phyloP scores from a whole-genome alignment of 768 basidiomycete species.

The Pleurotus tuoliensis region DNA sequence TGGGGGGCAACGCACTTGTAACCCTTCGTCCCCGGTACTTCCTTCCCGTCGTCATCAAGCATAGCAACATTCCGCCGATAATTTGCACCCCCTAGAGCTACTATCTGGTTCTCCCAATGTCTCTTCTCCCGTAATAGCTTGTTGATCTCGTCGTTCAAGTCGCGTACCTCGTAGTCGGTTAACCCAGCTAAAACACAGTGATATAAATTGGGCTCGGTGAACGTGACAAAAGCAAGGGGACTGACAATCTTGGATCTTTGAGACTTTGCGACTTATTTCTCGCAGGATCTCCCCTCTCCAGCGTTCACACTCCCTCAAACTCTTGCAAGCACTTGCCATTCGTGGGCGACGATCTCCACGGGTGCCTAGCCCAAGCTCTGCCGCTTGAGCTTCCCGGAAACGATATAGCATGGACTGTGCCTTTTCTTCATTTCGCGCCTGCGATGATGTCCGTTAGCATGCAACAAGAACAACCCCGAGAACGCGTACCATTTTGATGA shows the following conservation, averaged over 20 bases:
- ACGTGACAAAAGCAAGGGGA: conserved; percentile 9
- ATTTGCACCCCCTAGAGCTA: conserved; percentile 94
- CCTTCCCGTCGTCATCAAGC: conserved; percentile 92
- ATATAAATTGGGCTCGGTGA: conserved; percentile 1
- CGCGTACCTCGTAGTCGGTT: conserved; percentile 93
- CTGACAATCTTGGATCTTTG: conserved; percentile 95
- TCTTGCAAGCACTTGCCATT: conserved; percentile 91
- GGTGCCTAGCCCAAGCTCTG: conserved; percentile 89
- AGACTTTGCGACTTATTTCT: conserved; percentile 94
- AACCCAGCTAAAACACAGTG: conserved; percentile 60
- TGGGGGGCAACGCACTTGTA: conserved; percentile 70
- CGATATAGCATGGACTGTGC: conserved; percentile 94
- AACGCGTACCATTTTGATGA: neutral
- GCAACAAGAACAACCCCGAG: neutral
- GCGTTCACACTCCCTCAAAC: conserved; percentile 87
- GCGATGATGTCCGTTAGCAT: neutral
- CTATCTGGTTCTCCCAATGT: conserved; percentile 98
- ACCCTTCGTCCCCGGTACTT: conserved; percentile 94
- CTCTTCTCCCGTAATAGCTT: conserved; percentile 90
- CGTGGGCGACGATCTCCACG: conserved; percentile 82
- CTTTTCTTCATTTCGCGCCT: conserved; percentile 99
- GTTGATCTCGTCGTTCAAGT: conserved; percentile 98
- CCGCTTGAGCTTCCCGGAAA: conserved; percentile 95
- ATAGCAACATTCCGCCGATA: conserved; percentile 92
- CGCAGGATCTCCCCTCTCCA: conserved; percentile 95